Conservation (phyloP, 129 eudicot genomes). For the Apium graveolens region DNA sequence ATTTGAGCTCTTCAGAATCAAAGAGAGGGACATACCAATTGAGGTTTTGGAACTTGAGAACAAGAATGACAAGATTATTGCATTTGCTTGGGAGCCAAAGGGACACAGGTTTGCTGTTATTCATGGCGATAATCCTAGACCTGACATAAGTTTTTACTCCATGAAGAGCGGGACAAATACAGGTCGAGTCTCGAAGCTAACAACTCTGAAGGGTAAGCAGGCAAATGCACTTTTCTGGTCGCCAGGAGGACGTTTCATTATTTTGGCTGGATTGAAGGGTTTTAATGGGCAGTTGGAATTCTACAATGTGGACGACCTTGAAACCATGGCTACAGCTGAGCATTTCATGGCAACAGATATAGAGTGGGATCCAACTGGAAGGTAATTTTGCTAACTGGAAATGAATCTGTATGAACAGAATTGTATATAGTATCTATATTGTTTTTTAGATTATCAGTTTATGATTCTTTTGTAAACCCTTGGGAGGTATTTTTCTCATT, state of each 20-base stretch:
- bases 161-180: slow-evolving; percentile 53
- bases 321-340: slow-evolving; percentile 78
- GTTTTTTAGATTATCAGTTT: background rate
- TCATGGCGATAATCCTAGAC: slow-evolving; percentile 81
- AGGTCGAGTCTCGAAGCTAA: slow-evolving; percentile 52
- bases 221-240: slow-evolving; percentile 91
- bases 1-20: slow-evolving; percentile 84
- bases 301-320: slow-evolving; percentile 87
- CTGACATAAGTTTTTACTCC: slow-evolving; percentile 78
- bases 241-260: slow-evolving; percentile 65
- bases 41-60: slow-evolving; percentile 91
- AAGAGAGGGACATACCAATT: slow-evolving; percentile 83
- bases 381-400: background rate
- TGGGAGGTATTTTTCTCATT: background rate
- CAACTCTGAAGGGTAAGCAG: slow-evolving; percentile 38
- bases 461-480: background rate
- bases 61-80: slow-evolving; percentile 78
- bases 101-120: slow-evolving; percentile 90
- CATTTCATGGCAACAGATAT: slow-evolving; percentile 93
- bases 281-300: slow-evolving; percentile 85
- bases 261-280: slow-evolving; percentile 80
- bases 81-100: slow-evolving; percentile 97
- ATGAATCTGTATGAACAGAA: background rate
- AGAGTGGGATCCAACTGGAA: slow-evolving; percentile 20
- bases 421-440: background rate